Conservation (phyloP, 2,329 filamentous ascomycete species). For the Aspergillus sp. region DNA sequence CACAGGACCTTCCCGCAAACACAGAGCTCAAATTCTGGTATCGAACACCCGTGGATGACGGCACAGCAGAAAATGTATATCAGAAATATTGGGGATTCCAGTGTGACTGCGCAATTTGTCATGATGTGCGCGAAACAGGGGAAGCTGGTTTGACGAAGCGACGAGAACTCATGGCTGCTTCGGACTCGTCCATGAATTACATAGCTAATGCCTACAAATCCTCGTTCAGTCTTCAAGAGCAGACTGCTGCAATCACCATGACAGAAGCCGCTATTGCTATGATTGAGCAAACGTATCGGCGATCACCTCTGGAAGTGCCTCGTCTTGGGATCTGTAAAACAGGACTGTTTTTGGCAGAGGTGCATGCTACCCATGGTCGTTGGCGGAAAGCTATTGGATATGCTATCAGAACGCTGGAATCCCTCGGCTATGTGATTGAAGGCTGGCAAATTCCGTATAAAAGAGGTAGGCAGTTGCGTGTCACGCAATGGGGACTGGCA, state of each 20-base stretch:
- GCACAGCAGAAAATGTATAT: background rate
- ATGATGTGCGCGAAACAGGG: constrained; percentile 15
- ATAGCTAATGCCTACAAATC: constrained; percentile 3
- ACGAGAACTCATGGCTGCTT: constrained; percentile 8
- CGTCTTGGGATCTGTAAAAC: constrained; percentile 20
- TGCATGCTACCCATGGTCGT: constrained; percentile 6
- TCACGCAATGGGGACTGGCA: constrained; percentile 34
- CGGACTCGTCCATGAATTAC: background rate
- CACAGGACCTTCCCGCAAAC: constrained; percentile 43
- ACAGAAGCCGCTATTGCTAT: constrained; percentile 17
- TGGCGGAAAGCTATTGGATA: constrained; percentile 19
- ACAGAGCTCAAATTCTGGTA: constrained; percentile 53
- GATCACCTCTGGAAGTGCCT: constrained; percentile 27
- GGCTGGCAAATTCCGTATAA: constrained; percentile 18
- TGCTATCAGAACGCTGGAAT: constrained; percentile 26
- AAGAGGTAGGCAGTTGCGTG: constrained; percentile 10
- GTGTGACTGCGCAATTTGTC: constrained; percentile 27
- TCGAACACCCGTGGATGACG: constrained; percentile 17
- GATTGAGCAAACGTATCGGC: constrained; percentile 26
- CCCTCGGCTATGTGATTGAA: constrained; percentile 29
- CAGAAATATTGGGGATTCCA: constrained; percentile 28
- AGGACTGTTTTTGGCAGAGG: constrained; percentile 23
- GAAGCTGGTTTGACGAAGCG: constrained; percentile 15
- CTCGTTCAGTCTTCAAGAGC: background rate
- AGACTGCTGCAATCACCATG: background rate